phyloP scores from a whole-genome alignment of 768 basidiomycete species.

The Pleurotus salmoneostramineus region DNA sequence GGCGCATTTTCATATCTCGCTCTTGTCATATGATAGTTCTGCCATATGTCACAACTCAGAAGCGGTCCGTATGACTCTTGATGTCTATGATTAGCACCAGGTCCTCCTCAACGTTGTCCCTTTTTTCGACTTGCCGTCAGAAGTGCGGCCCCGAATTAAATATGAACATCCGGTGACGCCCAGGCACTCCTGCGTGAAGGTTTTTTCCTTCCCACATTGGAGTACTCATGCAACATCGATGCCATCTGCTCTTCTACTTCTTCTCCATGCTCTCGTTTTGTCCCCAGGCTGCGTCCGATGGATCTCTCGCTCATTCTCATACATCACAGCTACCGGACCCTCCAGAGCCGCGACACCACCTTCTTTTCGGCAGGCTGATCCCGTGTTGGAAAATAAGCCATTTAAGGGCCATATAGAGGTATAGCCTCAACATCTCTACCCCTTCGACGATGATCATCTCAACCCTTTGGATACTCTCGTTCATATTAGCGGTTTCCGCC shows the following conservation, averaged over 20 bases:
- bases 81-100: background rate
- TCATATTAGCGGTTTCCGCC: conserved; percentile 19
- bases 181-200: conserved; percentile 10
- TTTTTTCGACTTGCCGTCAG: too few species aligned
- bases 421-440: background rate
- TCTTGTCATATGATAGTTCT: background rate
- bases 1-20: too few species aligned
- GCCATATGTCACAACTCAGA: background rate
- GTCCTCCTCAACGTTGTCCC: too few species aligned
- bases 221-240: background rate
- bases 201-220: conserved; percentile 26
- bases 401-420: background rate
- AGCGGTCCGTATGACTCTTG: background rate
- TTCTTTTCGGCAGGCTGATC: too few species aligned
- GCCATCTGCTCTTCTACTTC: background rate
- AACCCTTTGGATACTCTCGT: conserved; percentile 8
- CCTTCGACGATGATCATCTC: conserved; percentile 12
- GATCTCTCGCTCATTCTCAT: too few species aligned
- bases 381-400: background rate
- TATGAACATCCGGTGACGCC: background rate
- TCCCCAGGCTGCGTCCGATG: too few species aligned
- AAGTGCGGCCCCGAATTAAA: background rate
- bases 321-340: too few species aligned
- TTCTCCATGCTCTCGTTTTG: background rate
- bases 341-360: too few species aligned